These are phyloP conservation scores for Trichoderma oligosporum DNA, from an alignment of 2,329 filamentous ascomycete species.

Conservation along the genomic window DNA sequence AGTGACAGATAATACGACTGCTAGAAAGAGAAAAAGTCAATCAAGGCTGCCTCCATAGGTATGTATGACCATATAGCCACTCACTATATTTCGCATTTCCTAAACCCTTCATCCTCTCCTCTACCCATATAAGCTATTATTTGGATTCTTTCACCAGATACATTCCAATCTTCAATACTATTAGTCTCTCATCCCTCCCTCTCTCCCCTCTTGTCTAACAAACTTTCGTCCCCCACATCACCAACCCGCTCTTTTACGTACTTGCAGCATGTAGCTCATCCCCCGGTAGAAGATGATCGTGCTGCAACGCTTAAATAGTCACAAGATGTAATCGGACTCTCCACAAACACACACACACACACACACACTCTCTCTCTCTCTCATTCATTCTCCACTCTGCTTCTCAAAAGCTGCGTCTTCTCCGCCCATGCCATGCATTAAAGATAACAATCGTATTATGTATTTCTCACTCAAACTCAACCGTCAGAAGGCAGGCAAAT, in stretches of 20 bases:
- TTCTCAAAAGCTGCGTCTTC: too few species aligned
- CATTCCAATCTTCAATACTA: too few species aligned
- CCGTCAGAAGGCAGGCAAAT: too few species aligned
- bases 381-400: neutral
- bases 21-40: too few species aligned
- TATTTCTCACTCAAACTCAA: neutral
- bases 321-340: constrained; percentile 7
- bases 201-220: neutral
- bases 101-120: neutral
- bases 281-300: neutral
- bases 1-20: neutral
- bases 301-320: constrained; percentile 1
- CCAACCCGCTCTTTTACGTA: too few species aligned
- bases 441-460: too few species aligned
- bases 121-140: neutral
- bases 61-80: too few species aligned
- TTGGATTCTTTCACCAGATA: too few species aligned
- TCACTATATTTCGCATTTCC: too few species aligned
- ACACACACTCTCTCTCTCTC: neutral
- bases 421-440: too few species aligned
- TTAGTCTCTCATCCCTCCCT: neutral
- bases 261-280: too few species aligned
- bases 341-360: neutral
- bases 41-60: too few species aligned
- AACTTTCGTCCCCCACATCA: constrained; percentile 1